A percentile compares a stretch with the other conserved stretches of the same genome.
phyloP scores from a whole-genome alignment of 768 basidiomycete species.

The Suillus occidentalis region DNA sequence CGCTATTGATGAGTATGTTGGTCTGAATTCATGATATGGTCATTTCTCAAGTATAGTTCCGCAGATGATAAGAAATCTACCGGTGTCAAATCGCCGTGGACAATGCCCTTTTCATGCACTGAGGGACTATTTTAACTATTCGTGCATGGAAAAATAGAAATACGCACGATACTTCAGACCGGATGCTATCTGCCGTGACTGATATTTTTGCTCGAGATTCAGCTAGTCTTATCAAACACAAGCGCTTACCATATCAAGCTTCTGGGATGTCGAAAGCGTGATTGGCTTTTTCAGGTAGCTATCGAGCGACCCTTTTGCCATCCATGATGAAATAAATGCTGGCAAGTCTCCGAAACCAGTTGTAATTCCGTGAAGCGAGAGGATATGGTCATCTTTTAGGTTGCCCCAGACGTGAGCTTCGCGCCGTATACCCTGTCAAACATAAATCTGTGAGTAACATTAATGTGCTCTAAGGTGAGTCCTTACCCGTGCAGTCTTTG shows the following conservation, averaged over 20 bases:
- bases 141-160: background rate
- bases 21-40: slow-evolving; percentile 15
- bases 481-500: background rate
- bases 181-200: slow-evolving; percentile 26
- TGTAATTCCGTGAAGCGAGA: slow-evolving; percentile 30
- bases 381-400: slow-evolving; percentile 30
- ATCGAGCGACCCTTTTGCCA: slow-evolving; percentile 30
- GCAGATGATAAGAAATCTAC: slow-evolving; percentile 15
- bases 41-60: background rate
- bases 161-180: slow-evolving; percentile 24
- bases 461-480: background rate
- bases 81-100: slow-evolving; percentile 44
- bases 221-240: no score
- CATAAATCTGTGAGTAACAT: background rate
- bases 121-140: background rate
- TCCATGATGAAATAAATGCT: slow-evolving; percentile 37
- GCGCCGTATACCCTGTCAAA: slow-evolving; percentile 23
- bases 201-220: background rate
- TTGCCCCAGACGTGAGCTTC: slow-evolving; percentile 32
- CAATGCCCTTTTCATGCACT: slow-evolving; percentile 22
- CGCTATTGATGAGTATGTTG: slow-evolving; percentile 21
- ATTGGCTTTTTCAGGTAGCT: slow-evolving; percentile 24
- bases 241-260: slow-evolving; percentile 20
- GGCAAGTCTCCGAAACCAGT: slow-evolving; percentile 26
- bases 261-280: slow-evolving; percentile 13